A percentile compares a stretch with the other conserved stretches of the same genome.
Conservation (phyloP, 2,329 filamentous ascomycete genomes). For the Hymenoscyphus fraxineus region DNA sequence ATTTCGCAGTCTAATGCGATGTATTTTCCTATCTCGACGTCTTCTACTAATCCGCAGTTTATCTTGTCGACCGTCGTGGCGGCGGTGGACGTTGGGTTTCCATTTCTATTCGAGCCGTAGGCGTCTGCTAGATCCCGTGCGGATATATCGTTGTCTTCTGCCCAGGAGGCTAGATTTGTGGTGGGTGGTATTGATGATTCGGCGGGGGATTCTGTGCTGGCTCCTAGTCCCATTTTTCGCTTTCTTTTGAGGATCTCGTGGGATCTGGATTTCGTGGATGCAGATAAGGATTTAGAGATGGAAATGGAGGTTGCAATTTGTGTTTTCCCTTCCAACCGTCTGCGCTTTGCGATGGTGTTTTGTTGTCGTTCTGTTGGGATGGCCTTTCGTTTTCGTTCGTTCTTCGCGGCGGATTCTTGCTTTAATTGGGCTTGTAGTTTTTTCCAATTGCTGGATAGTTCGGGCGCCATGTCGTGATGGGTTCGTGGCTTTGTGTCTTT, state of each 20-base stretch:
- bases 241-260: constrained; percentile 8
- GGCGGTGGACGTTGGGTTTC: constrained; percentile 38
- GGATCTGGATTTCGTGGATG: background rate
- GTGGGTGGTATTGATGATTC: constrained; percentile 39
- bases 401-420: constrained; percentile 39
- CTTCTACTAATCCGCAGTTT: constrained; percentile 60
- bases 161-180: constrained; percentile 57
- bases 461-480: constrained; percentile 30
- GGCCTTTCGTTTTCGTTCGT: constrained; percentile 35
- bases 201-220: constrained; percentile 42
- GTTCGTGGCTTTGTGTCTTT: background rate
- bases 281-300: background rate
- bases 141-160: constrained; percentile 58
- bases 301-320: background rate
- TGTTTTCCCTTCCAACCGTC: constrained; percentile 30
- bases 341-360: constrained; percentile 34
- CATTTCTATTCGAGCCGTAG: constrained; percentile 51
- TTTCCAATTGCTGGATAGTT: constrained; percentile 72
- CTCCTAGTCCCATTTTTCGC: constrained; percentile 52
- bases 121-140: constrained; percentile 57
- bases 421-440: constrained; percentile 61
- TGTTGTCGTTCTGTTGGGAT: constrained; percentile 30
- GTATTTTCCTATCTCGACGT: constrained; percentile 78
- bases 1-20: constrained; percentile 96
- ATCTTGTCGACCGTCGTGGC: constrained; percentile 46